These are phyloP conservation scores for Triglochin maritima DNA, from an alignment of 106 monocot species.

Conservation along the genomic window DNA sequence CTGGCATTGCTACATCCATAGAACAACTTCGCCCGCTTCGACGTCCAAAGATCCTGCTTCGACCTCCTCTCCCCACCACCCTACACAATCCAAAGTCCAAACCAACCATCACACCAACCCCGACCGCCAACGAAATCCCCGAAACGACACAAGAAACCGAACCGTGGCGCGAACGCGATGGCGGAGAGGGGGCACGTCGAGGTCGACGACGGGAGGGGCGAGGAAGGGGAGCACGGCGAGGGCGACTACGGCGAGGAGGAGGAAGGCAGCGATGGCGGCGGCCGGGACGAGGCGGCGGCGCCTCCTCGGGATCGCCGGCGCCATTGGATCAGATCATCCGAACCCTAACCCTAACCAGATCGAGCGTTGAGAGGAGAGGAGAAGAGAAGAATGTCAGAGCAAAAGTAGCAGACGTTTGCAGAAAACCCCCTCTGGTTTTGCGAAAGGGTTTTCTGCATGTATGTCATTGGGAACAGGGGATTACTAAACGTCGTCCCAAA, in stretches of 20 bases:
- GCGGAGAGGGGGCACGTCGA: conserved; percentile 1
- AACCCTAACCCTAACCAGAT: neutral
- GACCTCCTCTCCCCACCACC: conserved; percentile 24
- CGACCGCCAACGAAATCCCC: conserved; percentile 8
- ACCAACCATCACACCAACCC: neutral
- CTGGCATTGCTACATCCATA: conserved; percentile 71
- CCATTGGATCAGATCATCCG: too few relatives aligned
- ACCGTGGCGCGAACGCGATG: neutral
- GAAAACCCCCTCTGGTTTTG: too few relatives aligned
- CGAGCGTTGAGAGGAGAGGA: neutral
- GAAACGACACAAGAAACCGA: conserved; percentile 30
- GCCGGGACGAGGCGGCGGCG: conserved; percentile 21
- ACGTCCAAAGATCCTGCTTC: conserved; percentile 42
- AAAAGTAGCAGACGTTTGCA: too few relatives aligned
- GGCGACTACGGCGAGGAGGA: conserved; percentile 16
- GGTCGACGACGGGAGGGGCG: conserved; percentile 30
- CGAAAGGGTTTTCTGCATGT: too few relatives aligned
- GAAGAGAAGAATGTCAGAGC: neutral
- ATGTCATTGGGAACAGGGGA: too few relatives aligned
- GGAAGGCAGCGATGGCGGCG: conserved; percentile 9
- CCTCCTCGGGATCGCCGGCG: conserved; percentile 35
- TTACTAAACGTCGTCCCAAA: too few relatives aligned
- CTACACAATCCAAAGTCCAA: conserved; percentile 1
- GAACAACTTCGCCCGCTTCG: conserved; percentile 43
- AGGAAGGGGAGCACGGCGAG: conserved; percentile 34